Percentiles rank a stretch among this genome's conserved stretches.
These are phyloP conservation scores for Atalantia buxifolia DNA, from an alignment of 345 rosid genomes.

Conservation along the genomic window DNA sequence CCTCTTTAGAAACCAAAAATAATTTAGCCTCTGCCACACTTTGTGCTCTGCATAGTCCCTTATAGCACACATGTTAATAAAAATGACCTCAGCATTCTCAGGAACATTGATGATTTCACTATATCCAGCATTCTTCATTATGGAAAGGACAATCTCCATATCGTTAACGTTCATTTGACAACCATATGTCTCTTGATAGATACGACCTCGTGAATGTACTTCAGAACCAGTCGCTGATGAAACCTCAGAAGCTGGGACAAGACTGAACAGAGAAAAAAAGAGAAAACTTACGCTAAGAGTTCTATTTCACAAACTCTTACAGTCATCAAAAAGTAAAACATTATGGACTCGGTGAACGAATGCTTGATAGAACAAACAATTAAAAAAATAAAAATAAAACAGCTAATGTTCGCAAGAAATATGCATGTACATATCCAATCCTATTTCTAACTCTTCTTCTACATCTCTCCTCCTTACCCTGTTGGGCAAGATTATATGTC, in stretches of 20 bases:
- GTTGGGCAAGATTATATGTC: background rate
- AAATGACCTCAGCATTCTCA: constrained; percentile 86
- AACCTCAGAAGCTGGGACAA: constrained; percentile 34
- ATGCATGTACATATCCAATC: background rate
- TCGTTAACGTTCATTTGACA: constrained; percentile 95
- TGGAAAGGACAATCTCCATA: constrained; percentile 90
- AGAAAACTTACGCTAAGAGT: background rate
- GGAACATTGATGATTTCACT: constrained; percentile 64
- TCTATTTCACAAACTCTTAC: background rate
- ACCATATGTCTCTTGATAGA: constrained; percentile 92
- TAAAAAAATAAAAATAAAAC: too few relatives aligned
- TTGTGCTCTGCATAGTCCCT: constrained; percentile 91
- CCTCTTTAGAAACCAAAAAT: constrained; percentile 94
- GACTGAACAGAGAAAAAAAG: constrained; percentile 28
- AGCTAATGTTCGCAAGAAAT: background rate
- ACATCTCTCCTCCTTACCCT: too few relatives aligned
- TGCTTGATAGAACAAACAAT: too few relatives aligned
- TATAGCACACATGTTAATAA: constrained; percentile 87
- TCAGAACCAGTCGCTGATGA: constrained; percentile 28
- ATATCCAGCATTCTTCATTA: constrained; percentile 83
- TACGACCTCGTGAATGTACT: constrained; percentile 50
- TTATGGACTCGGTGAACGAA: background rate
- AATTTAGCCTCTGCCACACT: constrained; percentile 96
- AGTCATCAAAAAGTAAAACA: background rate
- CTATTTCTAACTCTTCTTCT: too few relatives aligned